Evolutionary conservation across 2,329 filamentous ascomycete species (phyloP).

Genomic region (Calonectria leucothoes): DNA sequence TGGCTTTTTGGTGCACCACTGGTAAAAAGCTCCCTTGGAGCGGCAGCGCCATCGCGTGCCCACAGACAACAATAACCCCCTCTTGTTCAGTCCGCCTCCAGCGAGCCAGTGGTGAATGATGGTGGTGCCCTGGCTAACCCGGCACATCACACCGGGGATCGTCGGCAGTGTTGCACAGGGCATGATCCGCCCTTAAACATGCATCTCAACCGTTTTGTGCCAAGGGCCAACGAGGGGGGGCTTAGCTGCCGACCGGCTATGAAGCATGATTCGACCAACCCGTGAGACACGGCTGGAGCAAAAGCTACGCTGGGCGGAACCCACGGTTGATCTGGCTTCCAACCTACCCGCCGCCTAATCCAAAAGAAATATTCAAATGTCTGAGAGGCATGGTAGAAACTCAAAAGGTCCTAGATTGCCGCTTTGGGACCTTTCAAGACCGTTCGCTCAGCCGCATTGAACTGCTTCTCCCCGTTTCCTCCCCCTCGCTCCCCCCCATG

Average conservation of each 20-base stretch:
- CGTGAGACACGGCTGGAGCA: conserved; percentile 29
- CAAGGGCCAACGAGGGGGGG: not conserved
- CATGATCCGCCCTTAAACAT: not conserved
- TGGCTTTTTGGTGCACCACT: not conserved
- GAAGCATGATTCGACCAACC: conserved; percentile 23
- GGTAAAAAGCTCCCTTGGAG: not conserved
- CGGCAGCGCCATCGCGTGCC: not conserved
- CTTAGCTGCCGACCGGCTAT: conserved; percentile 23
- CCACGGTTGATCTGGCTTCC: not conserved
- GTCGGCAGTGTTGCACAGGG: not conserved
- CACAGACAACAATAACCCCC: not conserved
- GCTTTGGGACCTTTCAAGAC: not conserved
- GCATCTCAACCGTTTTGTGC: not conserved
- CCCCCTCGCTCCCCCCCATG: not conserved
- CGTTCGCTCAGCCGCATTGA: not conserved
- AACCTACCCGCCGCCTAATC: not conserved
- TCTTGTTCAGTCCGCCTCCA: conserved; percentile 37
- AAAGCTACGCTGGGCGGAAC: not conserved
- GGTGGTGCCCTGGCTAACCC: conserved; percentile 17
- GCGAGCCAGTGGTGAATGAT: too few species aligned
- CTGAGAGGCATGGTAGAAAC: not conserved
- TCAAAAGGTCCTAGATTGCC: conserved; percentile 2
- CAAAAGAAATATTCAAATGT: not conserved
- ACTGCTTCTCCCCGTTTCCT: not conserved
- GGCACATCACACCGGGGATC: conserved; percentile 32